Evolutionary conservation across 2,329 filamentous ascomycete genomes (phyloP).

Genomic region (Neofusicoccum parvum): DNA sequence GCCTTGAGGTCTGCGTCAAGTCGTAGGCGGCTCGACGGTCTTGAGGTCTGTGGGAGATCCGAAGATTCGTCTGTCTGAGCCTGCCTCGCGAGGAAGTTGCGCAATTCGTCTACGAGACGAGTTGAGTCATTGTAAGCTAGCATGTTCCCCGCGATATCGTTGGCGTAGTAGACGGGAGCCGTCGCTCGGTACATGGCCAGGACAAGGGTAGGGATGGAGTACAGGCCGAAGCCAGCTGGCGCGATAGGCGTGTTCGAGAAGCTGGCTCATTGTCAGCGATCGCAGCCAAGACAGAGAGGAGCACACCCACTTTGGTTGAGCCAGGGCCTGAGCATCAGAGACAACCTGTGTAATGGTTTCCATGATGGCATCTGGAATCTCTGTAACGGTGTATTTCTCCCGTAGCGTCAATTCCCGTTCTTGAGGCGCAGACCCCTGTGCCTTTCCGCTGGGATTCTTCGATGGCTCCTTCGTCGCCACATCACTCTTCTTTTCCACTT

Average conservation of each 20-base stretch:
- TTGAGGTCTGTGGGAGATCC: constrained; percentile 31
- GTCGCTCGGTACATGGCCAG: constrained; percentile 80
- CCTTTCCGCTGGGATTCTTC: constrained; percentile 33
- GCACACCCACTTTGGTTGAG: constrained; percentile 50
- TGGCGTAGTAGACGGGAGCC: constrained; percentile 71
- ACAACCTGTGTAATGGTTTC: constrained; percentile 61
- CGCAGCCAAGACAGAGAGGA: background rate
- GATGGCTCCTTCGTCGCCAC: constrained; percentile 28
- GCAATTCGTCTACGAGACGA: constrained; percentile 59
- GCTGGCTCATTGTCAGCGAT: constrained; percentile 19
- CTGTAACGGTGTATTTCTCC: constrained; percentile 87
- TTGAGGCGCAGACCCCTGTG: constrained; percentile 27
- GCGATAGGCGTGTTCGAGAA: constrained; percentile 59
- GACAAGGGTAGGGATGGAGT: constrained; percentile 70
- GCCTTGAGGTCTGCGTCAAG: constrained; percentile 58
- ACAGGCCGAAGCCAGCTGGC: constrained; percentile 69
- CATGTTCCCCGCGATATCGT: constrained; percentile 61
- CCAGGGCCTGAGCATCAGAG: constrained; percentile 55
- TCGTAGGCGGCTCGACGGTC: constrained; percentile 44
- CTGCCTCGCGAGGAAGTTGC: constrained; percentile 50
- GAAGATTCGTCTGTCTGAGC: constrained; percentile 37
- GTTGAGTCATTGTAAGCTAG: constrained; percentile 67
- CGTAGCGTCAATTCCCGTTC: constrained; percentile 72
- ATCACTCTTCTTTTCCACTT: constrained; percentile 24
- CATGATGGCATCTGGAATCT: constrained; percentile 78